Conservation (phyloP, 108 stramenopile genomes). For the Skeletonema tropicum region DNA sequence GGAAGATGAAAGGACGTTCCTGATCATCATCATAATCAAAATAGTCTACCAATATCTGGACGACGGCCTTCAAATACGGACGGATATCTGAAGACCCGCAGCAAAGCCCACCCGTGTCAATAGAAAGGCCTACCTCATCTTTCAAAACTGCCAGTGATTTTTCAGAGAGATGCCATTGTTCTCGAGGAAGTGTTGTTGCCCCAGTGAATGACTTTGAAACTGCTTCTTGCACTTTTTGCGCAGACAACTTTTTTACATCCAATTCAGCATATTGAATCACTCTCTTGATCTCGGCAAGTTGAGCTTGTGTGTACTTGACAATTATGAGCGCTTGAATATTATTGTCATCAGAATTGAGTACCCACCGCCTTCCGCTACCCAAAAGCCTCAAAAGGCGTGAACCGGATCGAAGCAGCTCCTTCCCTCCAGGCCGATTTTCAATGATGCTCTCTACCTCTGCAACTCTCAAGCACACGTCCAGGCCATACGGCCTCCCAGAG, state of each 20-base stretch:
- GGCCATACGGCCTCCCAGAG: not conserved
- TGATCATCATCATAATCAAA: not conserved
- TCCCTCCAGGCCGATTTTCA: slow-evolving; percentile 8
- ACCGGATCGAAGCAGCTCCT: not conserved
- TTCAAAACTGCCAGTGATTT: not conserved
- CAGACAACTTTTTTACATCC: not conserved
- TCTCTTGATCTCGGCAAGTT: not conserved
- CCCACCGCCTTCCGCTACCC: not conserved
- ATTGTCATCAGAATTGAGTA: not conserved
- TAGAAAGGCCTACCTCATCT: not conserved
- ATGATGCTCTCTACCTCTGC: not conserved
- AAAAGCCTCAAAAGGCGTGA: slow-evolving; percentile 3
- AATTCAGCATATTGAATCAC: not conserved
- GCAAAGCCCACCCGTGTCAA: not conserved
- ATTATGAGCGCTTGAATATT: not conserved
- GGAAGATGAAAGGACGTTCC: not conserved
- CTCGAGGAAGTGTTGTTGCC: not conserved
- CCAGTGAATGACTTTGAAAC: not conserved
- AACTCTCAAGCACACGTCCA: not conserved
- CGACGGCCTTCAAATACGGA: not conserved
- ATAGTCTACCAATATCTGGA: not conserved
- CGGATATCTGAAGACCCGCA: not conserved
- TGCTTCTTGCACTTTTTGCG: not conserved
- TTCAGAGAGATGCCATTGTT: not conserved
- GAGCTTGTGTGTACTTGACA: not conserved